Evolutionary conservation across 257 asterid genomes (phyloP), one percentile per base, ranked within the genome.

Genomic region (Nicotiana tomentosiformis): DNA sequence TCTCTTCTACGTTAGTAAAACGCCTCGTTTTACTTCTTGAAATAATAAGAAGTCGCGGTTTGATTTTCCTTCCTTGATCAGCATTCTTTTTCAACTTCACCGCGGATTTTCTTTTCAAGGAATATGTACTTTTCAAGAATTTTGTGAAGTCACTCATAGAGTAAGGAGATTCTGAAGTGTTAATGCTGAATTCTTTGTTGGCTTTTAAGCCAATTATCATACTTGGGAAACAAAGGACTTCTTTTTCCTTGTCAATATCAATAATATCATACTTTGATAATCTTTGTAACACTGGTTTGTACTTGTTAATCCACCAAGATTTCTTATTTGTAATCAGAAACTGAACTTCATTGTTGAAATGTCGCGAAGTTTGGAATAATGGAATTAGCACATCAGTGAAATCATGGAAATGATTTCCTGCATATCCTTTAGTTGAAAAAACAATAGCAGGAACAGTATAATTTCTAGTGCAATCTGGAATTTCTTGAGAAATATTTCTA

Each of bases 311-410:
- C 92, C 97, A 89, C 72, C 82, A 81, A 0, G 85, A 49, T 7
- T 14, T 15, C 3, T 53, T 68, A 80, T 90, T 81, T 7, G 90
- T 66, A 39, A 85, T 49, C 51, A 93, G 91, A 81, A 92, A 87
- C 11, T 84, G 62, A 0, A 89, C 91, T 7, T 79, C 80, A 7
- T 87, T 80, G 46, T 88, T 66, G 83, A 91, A 91, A 15, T 70
- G 83, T 4, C 62, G 84, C 12, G 93, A 82, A 3, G 95, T 91
- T 16, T 84, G 33, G 83, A 83, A 91, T 32, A 92, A 86, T 1
- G 95, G 97, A 29, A 92, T 74, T 74, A 93, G 57, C 15, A 92
- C 83, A 79, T 93, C 97, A 77, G 89, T 43, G 86, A 92, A 85
- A 70, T 82, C 90, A 84, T 93, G 98, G 90, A 86, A 93, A 26